A percentile compares a stretch with the other conserved stretches of the same genome.
phyloP scores from a whole-genome alignment of 495 filamentous ascomycete genomes.

The Neurospora sp. region DNA sequence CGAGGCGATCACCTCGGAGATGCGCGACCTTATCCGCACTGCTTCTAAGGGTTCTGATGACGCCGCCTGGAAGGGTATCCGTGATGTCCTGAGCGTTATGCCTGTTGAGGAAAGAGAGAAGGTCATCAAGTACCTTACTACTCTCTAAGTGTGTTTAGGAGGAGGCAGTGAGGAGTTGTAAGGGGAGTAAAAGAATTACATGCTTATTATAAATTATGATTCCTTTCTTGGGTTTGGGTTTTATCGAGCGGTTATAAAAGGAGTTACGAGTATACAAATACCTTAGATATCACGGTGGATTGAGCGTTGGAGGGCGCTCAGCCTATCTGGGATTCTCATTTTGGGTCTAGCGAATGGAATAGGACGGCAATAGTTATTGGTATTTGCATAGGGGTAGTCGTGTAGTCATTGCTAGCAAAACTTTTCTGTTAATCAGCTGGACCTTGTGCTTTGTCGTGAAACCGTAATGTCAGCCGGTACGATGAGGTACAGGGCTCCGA shows the following conservation, averaged over 20 bases:
- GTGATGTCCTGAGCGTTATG: slow-evolving; percentile 74
- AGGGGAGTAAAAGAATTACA: neutral
- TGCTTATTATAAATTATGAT: neutral
- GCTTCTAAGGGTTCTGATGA: slow-evolving; percentile 37
- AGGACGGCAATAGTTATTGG: neutral
- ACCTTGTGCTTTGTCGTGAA: neutral
- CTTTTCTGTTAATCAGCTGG: neutral
- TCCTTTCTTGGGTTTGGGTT: neutral
- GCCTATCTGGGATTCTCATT: neutral
- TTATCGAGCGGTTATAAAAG: neutral
- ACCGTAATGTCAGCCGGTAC: neutral
- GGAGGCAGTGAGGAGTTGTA: neutral
- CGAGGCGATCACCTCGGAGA: slow-evolving; percentile 66
- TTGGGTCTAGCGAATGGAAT: neutral
- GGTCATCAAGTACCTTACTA: slow-evolving; percentile 58
- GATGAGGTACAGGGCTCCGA: neutral
- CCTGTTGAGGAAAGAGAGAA: slow-evolving; percentile 80
- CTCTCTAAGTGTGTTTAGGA: neutral
- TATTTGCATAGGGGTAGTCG: neutral
- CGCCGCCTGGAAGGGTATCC: slow-evolving; percentile 76
- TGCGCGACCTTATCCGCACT: slow-evolving; percentile 60
- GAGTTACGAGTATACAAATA: neutral
- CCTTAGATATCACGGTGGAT: neutral
- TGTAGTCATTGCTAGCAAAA: neutral
- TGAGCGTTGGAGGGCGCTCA: neutral